Base-by-base conservation (phyloP, 768 basidiomycete species). In the Phanerochaete carnosa region DNA sequence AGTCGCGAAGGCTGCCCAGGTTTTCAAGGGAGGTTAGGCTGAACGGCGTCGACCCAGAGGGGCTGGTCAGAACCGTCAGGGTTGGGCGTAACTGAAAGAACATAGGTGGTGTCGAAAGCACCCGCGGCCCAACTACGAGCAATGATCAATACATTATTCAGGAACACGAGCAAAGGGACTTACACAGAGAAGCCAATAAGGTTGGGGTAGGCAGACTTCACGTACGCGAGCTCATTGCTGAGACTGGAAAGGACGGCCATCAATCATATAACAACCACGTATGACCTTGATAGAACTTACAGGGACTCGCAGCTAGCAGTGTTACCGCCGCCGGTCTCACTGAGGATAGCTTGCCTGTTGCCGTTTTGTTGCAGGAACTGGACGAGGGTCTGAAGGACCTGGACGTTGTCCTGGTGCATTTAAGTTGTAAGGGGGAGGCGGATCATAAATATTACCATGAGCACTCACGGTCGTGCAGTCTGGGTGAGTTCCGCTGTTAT, bases 151-250 rank as follows among this genome's bases (percentile, higher is more conserved):
- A 29, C 45, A 28, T 13, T 29, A 3, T 13, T 30, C 23, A 32
- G 2, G 16, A 28, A n/a, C 6, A 13, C 39, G 16, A 11, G 39
- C n/a, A 50, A 35, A 32, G 35, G 19, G 22, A 55, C 63, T 52
- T 64, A 64, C 63, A 79, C 74, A 22, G 80, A 73, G 74, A 82
- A 85, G n/a, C 83, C 83, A 37, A 74, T 70, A 46, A 82, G 73
- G 37, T 66, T 76, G 26, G 74, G 73, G 58, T 77, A 78, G 61
- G 78, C 73, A 9, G 68, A 67, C 64, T 80, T 79, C 51, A 84
- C 73, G 65, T 73, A 82, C 1, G 77, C 75, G 23, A 85, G 75
- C 59, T 81, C 74, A 37, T 72, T 63, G 11, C 69, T 71, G 15
- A 85, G 68, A 57, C 79, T 80, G 56, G 12, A 47, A 23, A 30